Percentiles rank a stretch among this genome's conserved stretches.
These are phyloP conservation scores for Rhizopogon parksii DNA, from an alignment of 1,284 basidiomycete genomes.

Conservation along the genomic window DNA sequence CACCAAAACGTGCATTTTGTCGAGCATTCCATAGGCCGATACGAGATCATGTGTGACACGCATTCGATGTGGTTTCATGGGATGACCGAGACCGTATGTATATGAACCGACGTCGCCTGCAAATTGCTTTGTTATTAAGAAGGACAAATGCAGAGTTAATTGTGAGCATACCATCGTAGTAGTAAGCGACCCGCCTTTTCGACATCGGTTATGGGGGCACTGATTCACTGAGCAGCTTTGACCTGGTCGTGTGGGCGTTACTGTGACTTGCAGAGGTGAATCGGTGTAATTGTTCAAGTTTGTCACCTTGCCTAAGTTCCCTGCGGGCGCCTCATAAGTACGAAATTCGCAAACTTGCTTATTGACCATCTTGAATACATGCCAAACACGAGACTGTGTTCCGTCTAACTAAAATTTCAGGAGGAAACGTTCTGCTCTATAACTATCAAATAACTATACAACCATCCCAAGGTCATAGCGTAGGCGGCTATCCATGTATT, in stretches of 20 bases:
- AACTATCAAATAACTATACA: no score
- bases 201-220: conserved; percentile 33
- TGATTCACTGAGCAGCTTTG: not conserved
- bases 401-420: no score
- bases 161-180: conserved; percentile 46
- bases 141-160: not conserved
- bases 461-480: no score
- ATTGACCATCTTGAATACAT: no score
- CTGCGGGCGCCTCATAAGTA: no score
- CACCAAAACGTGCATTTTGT: conserved; percentile 88
- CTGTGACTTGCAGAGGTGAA: not conserved
- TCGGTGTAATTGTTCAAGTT: not conserved
- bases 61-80: conserved; percentile 95
- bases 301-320: no score
- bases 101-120: conserved; percentile 74
- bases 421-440: no score
- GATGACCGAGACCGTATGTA: conserved; percentile 84
- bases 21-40: conserved; percentile 83
- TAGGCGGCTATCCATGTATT: no score
- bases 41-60: conserved; percentile 90
- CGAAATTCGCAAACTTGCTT: no score
- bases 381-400: no score
- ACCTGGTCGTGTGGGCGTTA: not conserved
- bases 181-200: conserved; percentile 53
- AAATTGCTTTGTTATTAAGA: conserved; percentile 4